Evolutionary conservation across 2,329 filamentous ascomycete species (phyloP).

Genomic region (Stagonosporopsis vannaccii): DNA sequence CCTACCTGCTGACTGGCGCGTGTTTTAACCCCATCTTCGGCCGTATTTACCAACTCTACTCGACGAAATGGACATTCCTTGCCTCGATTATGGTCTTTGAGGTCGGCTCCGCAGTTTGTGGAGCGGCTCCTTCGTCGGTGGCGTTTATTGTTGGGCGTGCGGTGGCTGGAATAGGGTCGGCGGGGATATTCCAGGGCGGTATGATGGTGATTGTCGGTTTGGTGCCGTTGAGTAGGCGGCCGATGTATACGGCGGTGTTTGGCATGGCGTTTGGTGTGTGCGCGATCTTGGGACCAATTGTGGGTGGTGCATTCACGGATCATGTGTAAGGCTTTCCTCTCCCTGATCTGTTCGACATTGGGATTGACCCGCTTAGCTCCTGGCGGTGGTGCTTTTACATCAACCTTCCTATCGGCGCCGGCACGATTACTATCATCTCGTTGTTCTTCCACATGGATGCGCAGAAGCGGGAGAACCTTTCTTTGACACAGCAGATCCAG

Average conservation of each 20-base stretch:
- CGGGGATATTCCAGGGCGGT: slow-evolving; percentile 55
- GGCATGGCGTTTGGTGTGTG: slow-evolving; percentile 56
- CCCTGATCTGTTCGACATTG: background rate
- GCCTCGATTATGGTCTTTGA: slow-evolving; percentile 53
- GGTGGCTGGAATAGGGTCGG: slow-evolving; percentile 56
- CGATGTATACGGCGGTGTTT: slow-evolving; percentile 55
- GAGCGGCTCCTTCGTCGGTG: slow-evolving; percentile 51
- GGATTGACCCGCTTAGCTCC: slow-evolving; percentile 5
- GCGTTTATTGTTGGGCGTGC: slow-evolving; percentile 58
- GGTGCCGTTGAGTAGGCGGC: slow-evolving; percentile 54
- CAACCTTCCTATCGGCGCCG: slow-evolving; percentile 40
- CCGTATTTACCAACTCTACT: slow-evolving; percentile 56
- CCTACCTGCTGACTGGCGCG: slow-evolving; percentile 55
- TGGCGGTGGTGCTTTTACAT: slow-evolving; percentile 63
- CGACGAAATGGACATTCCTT: slow-evolving; percentile 50
- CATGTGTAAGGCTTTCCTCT: slow-evolving; percentile 28
- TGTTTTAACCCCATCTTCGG: slow-evolving; percentile 58
- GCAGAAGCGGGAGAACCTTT: slow-evolving; percentile 14
- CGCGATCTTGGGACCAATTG: slow-evolving; percentile 35
- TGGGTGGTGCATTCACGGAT: slow-evolving; percentile 48
- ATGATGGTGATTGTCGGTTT: slow-evolving; percentile 53
- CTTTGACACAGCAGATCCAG: slow-evolving; percentile 27
- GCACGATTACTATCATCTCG: slow-evolving; percentile 28
- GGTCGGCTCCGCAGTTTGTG: slow-evolving; percentile 51
- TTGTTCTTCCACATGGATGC: slow-evolving; percentile 51